phyloP scores from a whole-genome alignment of 23 red algal genomes.

The Agarophyton chilense region DNA sequence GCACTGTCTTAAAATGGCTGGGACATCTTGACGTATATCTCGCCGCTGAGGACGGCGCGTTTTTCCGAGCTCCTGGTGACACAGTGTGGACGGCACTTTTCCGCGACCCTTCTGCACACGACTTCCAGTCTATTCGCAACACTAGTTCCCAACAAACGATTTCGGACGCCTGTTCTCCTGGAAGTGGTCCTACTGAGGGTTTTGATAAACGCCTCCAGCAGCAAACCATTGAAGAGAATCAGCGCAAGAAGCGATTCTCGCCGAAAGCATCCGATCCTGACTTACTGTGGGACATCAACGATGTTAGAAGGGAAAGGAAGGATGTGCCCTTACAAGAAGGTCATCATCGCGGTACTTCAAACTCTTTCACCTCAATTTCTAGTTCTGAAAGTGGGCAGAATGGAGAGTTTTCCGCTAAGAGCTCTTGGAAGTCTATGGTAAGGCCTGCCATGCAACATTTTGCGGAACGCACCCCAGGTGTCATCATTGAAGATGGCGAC shows the following conservation, averaged over 20 bases:
- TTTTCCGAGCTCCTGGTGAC: slow-evolving; percentile 61
- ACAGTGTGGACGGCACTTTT: slow-evolving; percentile 54
- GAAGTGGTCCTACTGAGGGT: not conserved
- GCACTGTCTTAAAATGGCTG: slow-evolving; percentile 63
- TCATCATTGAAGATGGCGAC: slow-evolving; percentile 84
- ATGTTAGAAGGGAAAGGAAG: not conserved
- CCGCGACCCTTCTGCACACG: slow-evolving; percentile 21
- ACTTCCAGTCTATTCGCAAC: not conserved
- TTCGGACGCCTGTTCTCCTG: not conserved
- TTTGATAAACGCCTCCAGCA: not conserved
- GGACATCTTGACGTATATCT: slow-evolving; percentile 72
- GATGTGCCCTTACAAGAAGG: slow-evolving; percentile 18
- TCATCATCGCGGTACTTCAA: slow-evolving; percentile 4
- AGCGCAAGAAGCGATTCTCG: not conserved
- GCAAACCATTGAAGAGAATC: not conserved
- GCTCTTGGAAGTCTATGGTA: slow-evolving; percentile 62
- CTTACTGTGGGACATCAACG: not conserved
- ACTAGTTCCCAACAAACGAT: not conserved
- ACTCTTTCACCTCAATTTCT: slow-evolving; percentile 11
- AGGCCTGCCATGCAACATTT: slow-evolving; percentile 76
- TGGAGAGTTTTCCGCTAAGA: slow-evolving; percentile 26
- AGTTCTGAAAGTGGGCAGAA: slow-evolving; percentile 33
- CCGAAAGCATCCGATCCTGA: not conserved
- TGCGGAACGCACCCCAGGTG: slow-evolving; percentile 86
- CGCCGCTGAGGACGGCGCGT: slow-evolving; percentile 81